Evolutionary conservation across 805 yeast species (phyloP).

Genomic region (Candida xiaguanensis): DNA sequence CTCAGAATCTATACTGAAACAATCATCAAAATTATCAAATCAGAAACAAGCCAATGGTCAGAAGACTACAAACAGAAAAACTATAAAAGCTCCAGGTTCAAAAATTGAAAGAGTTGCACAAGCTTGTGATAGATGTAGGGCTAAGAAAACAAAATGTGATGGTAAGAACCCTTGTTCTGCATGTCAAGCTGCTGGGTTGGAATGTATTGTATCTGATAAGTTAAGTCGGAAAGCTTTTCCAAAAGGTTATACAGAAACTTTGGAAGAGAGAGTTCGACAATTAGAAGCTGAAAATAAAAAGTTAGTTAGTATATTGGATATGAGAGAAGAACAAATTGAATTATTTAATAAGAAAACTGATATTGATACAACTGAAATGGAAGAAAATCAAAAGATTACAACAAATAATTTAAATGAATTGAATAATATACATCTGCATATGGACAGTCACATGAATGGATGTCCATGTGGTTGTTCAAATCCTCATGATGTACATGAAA

Average conservation of each 20-base stretch:
- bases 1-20: neutral
- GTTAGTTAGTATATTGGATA: slow-evolving; percentile 57
- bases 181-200: slow-evolving; percentile 80
- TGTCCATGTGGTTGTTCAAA: slow-evolving; percentile 58
- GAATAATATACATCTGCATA: slow-evolving; percentile 15
- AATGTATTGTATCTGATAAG: slow-evolving; percentile 84
- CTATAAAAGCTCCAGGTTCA: slow-evolving; percentile 68
- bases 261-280: slow-evolving; percentile 85
- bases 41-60: neutral
- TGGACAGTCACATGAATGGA: slow-evolving; percentile 28
- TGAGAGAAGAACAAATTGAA: slow-evolving; percentile 62
- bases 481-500: slow-evolving; percentile 54
- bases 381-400: slow-evolving; percentile 10
- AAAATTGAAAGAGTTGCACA: slow-evolving; percentile 73
- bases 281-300: slow-evolving; percentile 77
- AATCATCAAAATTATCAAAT: neutral
- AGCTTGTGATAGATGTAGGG: slow-evolving; percentile 87
- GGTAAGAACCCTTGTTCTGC: slow-evolving; percentile 77
- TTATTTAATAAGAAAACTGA: slow-evolving; percentile 16
- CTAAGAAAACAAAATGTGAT: slow-evolving; percentile 76
- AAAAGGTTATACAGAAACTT: slow-evolving; percentile 84
- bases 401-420: slow-evolving; percentile 12
- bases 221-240: slow-evolving; percentile 86
- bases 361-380: no score
- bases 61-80: slow-evolving; percentile 14